Evolutionary conservation across 202 grass and related monocot genomes (phyloP).

Genomic region (Saccharum hybrid): DNA sequence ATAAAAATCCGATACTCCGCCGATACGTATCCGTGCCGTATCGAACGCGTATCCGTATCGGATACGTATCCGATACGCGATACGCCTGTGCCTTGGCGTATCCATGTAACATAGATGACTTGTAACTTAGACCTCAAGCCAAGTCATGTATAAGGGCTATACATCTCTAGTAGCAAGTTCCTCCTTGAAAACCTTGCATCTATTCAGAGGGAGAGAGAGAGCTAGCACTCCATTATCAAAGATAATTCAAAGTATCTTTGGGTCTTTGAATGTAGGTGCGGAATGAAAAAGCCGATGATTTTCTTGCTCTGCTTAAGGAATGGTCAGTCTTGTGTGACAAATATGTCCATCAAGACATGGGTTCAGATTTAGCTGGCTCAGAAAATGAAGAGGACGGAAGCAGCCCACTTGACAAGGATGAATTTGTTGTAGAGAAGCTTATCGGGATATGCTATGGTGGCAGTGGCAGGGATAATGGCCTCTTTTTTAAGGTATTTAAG

Average conservation of each 20-base stretch:
- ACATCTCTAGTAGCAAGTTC: too few relatives aligned
- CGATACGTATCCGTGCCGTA: too few relatives aligned
- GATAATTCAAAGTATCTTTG: background rate
- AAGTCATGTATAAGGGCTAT: too few relatives aligned
- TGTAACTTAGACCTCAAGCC: too few relatives aligned
- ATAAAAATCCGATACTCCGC: too few relatives aligned
- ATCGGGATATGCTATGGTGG: slow-evolving; percentile 73
- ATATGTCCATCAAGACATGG: slow-evolving; percentile 30
- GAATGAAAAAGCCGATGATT: slow-evolving; percentile 84
- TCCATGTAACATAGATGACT: too few relatives aligned
- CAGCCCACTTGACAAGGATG: slow-evolving; percentile 39
- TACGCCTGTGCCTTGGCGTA: too few relatives aligned
- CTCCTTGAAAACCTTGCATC: too few relatives aligned
- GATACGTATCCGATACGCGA: too few relatives aligned
- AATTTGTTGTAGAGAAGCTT: slow-evolving; percentile 68
- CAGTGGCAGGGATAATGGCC: slow-evolving; percentile 36
- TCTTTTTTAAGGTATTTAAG: slow-evolving; percentile 66
- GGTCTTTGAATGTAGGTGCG: slow-evolving; percentile 57
- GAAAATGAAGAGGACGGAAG: slow-evolving; percentile 20
- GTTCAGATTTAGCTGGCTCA: slow-evolving; percentile 19
- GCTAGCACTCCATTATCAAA: too few relatives aligned
- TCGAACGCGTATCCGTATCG: too few relatives aligned
- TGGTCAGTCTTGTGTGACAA: slow-evolving; percentile 58
- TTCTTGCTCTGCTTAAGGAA: slow-evolving; percentile 63
- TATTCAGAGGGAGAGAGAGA: too few relatives aligned